Conservation (phyloP, 768 basidiomycete species). For the Termitomyces sp. region DNA sequence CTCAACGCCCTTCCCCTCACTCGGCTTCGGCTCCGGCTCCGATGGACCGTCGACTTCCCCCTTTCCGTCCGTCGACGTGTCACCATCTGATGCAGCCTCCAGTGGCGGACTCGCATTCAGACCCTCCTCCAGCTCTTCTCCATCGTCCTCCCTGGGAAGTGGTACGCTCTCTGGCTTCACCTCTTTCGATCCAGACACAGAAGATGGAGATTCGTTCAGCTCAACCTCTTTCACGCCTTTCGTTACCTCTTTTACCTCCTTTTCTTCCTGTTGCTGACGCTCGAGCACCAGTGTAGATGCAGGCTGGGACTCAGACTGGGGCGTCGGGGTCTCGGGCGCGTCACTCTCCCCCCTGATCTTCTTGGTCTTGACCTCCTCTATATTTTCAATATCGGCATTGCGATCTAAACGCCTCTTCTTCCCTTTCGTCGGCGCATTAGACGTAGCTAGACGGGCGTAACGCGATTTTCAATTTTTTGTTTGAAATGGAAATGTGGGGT, state of each 20-base stretch:
- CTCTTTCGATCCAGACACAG: background rate
- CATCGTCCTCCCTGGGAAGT: conserved; percentile 34
- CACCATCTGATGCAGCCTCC: conserved; percentile 13
- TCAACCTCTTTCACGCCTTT: conserved; percentile 69
- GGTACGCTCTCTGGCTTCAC: conserved; percentile 34
- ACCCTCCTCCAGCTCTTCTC: conserved; percentile 35
- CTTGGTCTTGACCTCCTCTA: conserved; percentile 36
- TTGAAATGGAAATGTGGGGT: background rate
- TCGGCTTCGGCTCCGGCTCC: background rate
- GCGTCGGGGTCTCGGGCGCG: conserved; percentile 21
- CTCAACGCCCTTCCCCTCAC: background rate
- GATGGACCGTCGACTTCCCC: background rate
- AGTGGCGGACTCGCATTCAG: conserved; percentile 22
- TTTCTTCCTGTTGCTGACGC: conserved; percentile 37
- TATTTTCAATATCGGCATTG: conserved; percentile 37
- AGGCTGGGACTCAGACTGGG: background rate
- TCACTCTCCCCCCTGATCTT: conserved; percentile 42
- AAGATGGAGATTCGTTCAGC: conserved; percentile 40
- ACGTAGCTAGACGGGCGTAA: conserved; percentile 50
- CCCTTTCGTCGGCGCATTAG: conserved; percentile 67
- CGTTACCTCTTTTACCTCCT: conserved; percentile 68
- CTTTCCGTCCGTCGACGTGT: conserved; percentile 11
- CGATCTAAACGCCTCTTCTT: conserved; percentile 60
- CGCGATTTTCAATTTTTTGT: conserved; percentile 23
- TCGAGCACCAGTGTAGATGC: conserved; percentile 19